These are phyloP conservation scores for Torulaspora maleeae DNA, from an alignment of 805 yeast species.

Conservation along the genomic window DNA sequence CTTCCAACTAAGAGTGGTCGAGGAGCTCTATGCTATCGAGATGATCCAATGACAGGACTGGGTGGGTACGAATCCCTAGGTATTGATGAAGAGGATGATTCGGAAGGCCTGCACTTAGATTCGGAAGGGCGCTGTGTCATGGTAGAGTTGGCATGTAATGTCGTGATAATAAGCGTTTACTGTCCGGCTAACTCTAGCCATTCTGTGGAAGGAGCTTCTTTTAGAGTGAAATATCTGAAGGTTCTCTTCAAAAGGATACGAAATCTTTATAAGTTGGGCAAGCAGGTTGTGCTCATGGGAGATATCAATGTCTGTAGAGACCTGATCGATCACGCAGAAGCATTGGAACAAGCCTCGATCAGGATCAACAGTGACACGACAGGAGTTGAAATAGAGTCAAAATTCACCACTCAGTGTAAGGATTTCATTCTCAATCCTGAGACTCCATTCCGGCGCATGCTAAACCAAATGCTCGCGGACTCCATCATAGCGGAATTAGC, in stretches of 20 bases:
- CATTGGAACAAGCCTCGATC: constrained; percentile 33
- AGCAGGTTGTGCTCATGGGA: constrained; percentile 76
- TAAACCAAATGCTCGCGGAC: constrained; percentile 44
- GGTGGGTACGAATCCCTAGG: constrained; percentile 62
- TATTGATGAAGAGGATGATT: constrained; percentile 34
- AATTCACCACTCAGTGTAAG: constrained; percentile 35
- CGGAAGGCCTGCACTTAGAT: constrained; percentile 49
- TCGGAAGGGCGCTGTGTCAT: constrained; percentile 80
- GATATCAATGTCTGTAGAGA: constrained; percentile 82
- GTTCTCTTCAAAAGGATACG: constrained; percentile 58
- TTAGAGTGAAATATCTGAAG: constrained; percentile 53
- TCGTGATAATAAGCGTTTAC: constrained; percentile 63
- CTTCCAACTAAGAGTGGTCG: constrained; percentile 26
- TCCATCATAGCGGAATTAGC: constrained; percentile 32
- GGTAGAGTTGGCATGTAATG: constrained; percentile 60
- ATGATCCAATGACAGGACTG: constrained; percentile 38
- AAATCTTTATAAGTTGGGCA: constrained; percentile 50
- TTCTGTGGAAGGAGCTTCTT: constrained; percentile 60
- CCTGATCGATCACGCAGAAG: constrained; percentile 76
- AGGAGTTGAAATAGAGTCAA: constrained; percentile 33
- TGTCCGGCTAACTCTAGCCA: constrained; percentile 88
- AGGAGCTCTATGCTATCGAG: constrained; percentile 21
- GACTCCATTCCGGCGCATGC: constrained; percentile 39
- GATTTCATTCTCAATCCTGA: constrained; percentile 36
- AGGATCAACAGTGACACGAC: constrained; percentile 38